Conservation (phyloP, 768 basidiomycete genomes). For the Macrocybe gigantea region DNA sequence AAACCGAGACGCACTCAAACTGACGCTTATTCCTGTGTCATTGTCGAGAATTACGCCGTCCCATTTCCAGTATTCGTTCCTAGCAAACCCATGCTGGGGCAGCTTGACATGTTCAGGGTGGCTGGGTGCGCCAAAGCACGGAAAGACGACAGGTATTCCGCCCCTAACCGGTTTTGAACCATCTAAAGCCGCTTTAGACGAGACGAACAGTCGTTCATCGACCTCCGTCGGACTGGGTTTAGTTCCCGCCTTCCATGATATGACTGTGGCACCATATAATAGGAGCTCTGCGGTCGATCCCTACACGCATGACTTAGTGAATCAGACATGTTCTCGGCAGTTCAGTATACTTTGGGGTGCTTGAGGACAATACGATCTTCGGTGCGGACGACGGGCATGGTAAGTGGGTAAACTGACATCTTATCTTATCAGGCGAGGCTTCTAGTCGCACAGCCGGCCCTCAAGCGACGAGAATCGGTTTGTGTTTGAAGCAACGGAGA, state of each 20-base stretch:
- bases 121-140: conserved; percentile 83
- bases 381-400: conserved; percentile 53
- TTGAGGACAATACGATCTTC: conserved; percentile 41
- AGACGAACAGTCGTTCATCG: conserved; percentile 75
- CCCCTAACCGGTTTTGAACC: conserved; percentile 69
- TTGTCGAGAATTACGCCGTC: conserved; percentile 61
- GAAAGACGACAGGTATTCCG: conserved; percentile 65
- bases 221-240: conserved; percentile 20
- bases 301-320: conserved; percentile 23
- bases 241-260: conserved; percentile 70
- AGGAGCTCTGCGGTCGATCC: conserved; percentile 63
- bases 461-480: too few relatives aligned
- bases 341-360: conserved; percentile 52
- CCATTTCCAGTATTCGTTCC: conserved; percentile 71
- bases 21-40: conserved; percentile 66
- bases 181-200: conserved; percentile 72
- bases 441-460: too few relatives aligned
- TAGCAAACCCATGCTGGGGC: conserved; percentile 87
- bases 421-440: background rate
- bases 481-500: too few relatives aligned
- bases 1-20: conserved; percentile 52
- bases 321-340: too few relatives aligned
- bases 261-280: conserved; percentile 80
- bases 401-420: background rate
- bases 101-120: conserved; percentile 68